Evolutionary conservation across 192 early-diverging fungal species (phyloP), one percentile per base, ranked within the genome.

Genomic region (Diversispora eburnea): DNA sequence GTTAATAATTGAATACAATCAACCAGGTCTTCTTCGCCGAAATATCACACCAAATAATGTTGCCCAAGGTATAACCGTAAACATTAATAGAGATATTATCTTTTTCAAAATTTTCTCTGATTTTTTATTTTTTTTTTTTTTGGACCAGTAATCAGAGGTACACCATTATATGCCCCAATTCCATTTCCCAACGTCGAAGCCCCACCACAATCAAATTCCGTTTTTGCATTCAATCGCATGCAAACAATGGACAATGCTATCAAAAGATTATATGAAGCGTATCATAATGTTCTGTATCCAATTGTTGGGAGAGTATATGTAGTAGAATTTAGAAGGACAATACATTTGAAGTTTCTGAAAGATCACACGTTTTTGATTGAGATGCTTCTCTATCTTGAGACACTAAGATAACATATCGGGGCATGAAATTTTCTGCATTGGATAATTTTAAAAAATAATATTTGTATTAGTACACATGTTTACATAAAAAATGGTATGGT

Each of bases 1-100:
- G 33, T 70, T 70, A 42, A 70, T 70, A 15, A 70, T 57, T 42
- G 67, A 70, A 41, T 70, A 70, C 9, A 54, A 54, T 42, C 67
- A 70, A 57, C 52, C 67, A 15, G 67, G 54, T 45, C 51, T 70
- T 9, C 3, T 49, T 3, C 25, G 22, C 66, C 4, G 49, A 68
- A 68, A 68, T 68, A 39, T 68, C 12, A 54, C 66, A 41, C 47
- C 48, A 33, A n/a, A 3, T 68, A 1, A 52, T 41, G 33, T 68
- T 52, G 49, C 20, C 22, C 19, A 33, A 13, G 5, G 66, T 68
- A 68, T 67, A 54, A 15, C 15, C 5, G 42, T 48, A 49, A 68
- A 68, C 39, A 51, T 52, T 67, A n/a, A n/a, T n/a, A n/a, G n/a
- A n/a, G n/a, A 67, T 39, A 67, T 33, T 33, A 67, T 67, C 33